These are phyloP conservation scores for Lentinula lateritia DNA, from an alignment of 768 basidiomycete genomes.

Conservation along the genomic window DNA sequence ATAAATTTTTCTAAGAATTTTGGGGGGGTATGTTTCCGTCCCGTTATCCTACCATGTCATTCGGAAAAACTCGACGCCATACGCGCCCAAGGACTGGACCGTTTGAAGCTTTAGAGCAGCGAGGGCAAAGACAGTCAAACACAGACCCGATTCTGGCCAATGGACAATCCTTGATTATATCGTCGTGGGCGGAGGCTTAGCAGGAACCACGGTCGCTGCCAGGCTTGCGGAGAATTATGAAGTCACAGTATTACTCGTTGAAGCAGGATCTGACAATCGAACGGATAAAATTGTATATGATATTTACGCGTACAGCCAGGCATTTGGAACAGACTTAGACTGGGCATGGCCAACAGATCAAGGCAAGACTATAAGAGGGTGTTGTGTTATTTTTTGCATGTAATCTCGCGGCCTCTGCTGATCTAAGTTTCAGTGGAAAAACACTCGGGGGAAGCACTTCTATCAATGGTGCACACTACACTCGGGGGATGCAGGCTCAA, in stretches of 20 bases:
- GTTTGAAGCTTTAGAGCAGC: too few relatives aligned
- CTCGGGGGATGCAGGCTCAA: slow-evolving; percentile 24
- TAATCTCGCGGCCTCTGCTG: neutral
- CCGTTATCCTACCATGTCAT: neutral
- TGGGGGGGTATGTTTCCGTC: neutral
- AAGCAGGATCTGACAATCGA: slow-evolving; percentile 45
- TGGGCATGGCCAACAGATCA: slow-evolving; percentile 42
- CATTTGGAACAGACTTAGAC: slow-evolving; percentile 36
- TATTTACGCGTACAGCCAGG: slow-evolving; percentile 36
- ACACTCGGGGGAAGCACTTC: slow-evolving; percentile 38
- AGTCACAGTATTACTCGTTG: slow-evolving; percentile 37
- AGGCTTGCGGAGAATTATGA: slow-evolving; percentile 18
- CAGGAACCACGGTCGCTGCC: slow-evolving; percentile 36
- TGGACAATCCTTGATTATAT: slow-evolving; percentile 37
- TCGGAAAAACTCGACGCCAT: too few relatives aligned
- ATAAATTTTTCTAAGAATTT: neutral
- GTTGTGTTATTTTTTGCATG: slow-evolving; percentile 9
- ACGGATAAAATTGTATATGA: slow-evolving; percentile 39
- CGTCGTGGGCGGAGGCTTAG: slow-evolving; percentile 36
- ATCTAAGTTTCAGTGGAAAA: slow-evolving; percentile 29
- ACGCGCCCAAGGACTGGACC: too few relatives aligned
- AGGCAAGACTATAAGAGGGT: slow-evolving; percentile 35
- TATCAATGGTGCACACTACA: slow-evolving; percentile 29
- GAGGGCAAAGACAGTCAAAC: too few relatives aligned
- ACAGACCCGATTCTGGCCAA: slow-evolving; percentile 24